Evolutionary conservation across 805 yeast genomes (phyloP).

Genomic region (Starmerella roubikii): DNA sequence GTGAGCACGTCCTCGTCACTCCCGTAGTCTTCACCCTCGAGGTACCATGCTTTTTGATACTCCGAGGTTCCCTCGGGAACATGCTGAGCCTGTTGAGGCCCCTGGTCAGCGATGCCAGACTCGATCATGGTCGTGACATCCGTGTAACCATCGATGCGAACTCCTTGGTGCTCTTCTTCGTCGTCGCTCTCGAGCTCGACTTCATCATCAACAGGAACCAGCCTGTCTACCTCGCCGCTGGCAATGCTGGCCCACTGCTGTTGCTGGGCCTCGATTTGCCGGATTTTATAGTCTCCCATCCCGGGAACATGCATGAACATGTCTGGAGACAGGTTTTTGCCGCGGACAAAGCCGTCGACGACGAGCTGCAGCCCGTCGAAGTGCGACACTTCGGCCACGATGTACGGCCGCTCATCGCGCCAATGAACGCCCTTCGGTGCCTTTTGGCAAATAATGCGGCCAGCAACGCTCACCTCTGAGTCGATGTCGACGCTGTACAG

Average conservation of each 20-base stretch:
- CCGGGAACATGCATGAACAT: constrained; percentile 78
- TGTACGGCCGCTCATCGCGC: constrained; percentile 87
- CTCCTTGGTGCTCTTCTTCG: constrained; percentile 32
- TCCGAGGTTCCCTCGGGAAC: constrained; percentile 63
- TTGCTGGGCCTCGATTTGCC: constrained; percentile 30
- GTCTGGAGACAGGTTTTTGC: constrained; percentile 53
- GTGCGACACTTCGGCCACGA: constrained; percentile 54
- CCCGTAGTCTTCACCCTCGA: constrained; percentile 33
- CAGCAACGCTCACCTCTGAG: constrained; percentile 58
- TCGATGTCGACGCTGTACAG: constrained; percentile 53
- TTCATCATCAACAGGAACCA: constrained; percentile 21
- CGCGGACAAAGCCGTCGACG: constrained; percentile 77
- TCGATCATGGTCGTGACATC: constrained; percentile 32
- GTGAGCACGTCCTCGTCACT: constrained; percentile 24
- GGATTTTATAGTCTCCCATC: constrained; percentile 74
- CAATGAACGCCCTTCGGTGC: constrained; percentile 75
- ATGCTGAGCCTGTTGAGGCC: constrained; percentile 25
- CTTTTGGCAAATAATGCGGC: constrained; percentile 69
- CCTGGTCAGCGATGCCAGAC: constrained; percentile 24
- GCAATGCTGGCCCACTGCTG: constrained; percentile 22
- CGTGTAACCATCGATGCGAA: constrained; percentile 43
- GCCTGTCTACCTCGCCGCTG: constrained; percentile 17
- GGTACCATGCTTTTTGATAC: constrained; percentile 63
- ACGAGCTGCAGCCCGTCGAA: constrained; percentile 36
- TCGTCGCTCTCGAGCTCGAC: constrained; percentile 7